Evolutionary conservation across 306 rosid species (phyloP).

Genomic region (Acacia acuminata): DNA sequence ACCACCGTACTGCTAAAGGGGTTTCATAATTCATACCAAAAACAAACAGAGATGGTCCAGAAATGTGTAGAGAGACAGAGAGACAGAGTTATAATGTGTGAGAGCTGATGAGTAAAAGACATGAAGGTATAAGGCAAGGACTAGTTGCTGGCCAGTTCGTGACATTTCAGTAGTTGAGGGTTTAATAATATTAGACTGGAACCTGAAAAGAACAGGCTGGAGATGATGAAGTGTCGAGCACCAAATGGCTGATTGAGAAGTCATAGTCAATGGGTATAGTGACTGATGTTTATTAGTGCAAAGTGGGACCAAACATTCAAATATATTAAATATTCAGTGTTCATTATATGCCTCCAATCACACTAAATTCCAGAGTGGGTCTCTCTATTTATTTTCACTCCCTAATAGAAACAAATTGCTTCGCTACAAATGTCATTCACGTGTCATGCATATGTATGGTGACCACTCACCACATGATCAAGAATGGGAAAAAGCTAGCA

Average conservation of each 20-base stretch:
- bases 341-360: constrained; percentile 7
- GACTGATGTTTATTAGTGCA: constrained; percentile 51
- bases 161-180: constrained; percentile 6
- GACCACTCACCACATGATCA: neutral
- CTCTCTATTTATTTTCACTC: constrained; percentile 22
- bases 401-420: constrained; percentile 49
- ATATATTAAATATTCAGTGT: constrained; percentile 2
- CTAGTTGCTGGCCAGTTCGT: neutral
- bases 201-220: constrained; percentile 48
- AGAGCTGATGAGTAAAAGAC: constrained; percentile 23
- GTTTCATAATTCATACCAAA: constrained; percentile 5
- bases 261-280: constrained; percentile 41
- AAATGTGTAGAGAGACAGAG: constrained; percentile 10
- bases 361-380: constrained; percentile 36
- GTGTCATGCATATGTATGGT: constrained; percentile 31
- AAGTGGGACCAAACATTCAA: constrained; percentile 53
- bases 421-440: constrained; percentile 61
- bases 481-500: neutral
- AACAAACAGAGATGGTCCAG: constrained; percentile 19
- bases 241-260: constrained; percentile 35
- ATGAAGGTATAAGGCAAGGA: constrained; percentile 18
- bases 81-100: neutral
- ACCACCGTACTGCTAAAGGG: neutral
- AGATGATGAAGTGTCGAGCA: constrained; percentile 46
- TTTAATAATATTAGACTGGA: neutral